Evolutionary conservation across 805 yeast genomes (phyloP), one percentile per base, ranked within the genome.

Genomic region (Nakazawaea ernobii): DNA sequence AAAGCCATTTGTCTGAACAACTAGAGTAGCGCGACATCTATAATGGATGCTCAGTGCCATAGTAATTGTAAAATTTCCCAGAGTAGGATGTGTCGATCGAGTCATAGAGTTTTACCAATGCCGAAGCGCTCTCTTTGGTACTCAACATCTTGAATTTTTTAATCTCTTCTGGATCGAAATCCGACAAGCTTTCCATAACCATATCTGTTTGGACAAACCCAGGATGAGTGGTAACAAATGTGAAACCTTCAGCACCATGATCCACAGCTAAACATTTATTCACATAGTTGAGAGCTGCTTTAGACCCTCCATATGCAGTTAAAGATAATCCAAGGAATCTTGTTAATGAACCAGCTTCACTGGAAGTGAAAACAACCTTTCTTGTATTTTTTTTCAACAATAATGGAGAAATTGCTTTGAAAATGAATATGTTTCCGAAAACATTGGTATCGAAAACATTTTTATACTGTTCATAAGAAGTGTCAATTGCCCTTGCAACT

Each of bases 271-370:
- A 46, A 28, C 52, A 52, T 39, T 55, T 61, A 27, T 57, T 55
- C 10, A 59, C 15, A 46, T 54, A 54, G 54, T 67, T 68, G 17
- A 67, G 43, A 1, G 68, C 69, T 3, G 69, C 66, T 50, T 71
- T 70, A 6, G 74, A 68, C 6, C 59, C 57, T 13, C 65, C 66
- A 49, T 69, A 69, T 8, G 64, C 59, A 43, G 50, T 39, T 8
- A 48, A 35, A 6, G 52, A 47, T 9, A 52, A 11, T 5, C 64
- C 60, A 6, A 63, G 50, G 32, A 49, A 55, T 4, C 48, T 53
- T 7, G 56, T 57, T 35, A 59, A 52, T 5, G 68, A 62, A 1
- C 63, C 70, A 29, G 58, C 55, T 4, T 53, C 32, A 38, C 63
- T 57, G 2, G 70, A 60, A 11, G 60, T 55, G 50, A 66, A 60